Conservation (phyloP, 2,329 filamentous ascomycete species). For the Meredithiella fracta region DNA sequence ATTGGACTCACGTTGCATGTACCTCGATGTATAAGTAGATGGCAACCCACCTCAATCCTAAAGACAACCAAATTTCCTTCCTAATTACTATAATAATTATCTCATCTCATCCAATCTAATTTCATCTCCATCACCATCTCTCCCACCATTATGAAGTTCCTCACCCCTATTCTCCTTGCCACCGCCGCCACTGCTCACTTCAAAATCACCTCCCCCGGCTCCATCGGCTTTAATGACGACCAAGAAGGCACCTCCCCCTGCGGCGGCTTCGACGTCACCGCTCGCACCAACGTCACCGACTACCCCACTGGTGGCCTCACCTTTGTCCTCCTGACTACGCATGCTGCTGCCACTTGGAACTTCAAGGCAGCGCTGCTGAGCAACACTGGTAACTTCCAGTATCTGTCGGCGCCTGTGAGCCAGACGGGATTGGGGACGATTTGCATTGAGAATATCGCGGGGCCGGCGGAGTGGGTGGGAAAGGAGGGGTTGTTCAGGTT, state of each 20-base stretch:
- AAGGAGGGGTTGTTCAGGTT: constrained; percentile 38
- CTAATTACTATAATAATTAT: no score
- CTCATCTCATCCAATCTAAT: no score
- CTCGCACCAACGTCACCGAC: constrained; percentile 10
- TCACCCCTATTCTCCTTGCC: constrained; percentile 10
- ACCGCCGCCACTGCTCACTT: constrained; percentile 13
- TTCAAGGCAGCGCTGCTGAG: constrained; percentile 12
- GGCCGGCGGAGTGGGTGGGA: constrained; percentile 35
- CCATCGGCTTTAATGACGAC: constrained; percentile 14
- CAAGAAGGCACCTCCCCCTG: constrained; percentile 11
- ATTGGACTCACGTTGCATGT: neutral
- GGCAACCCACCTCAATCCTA: neutral
- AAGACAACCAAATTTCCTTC: no score
- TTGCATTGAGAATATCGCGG: constrained; percentile 33
- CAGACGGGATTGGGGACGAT: constrained; percentile 39
- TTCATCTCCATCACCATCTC: neutral
- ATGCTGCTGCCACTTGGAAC: constrained; percentile 9
- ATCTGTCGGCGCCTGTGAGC: constrained; percentile 11
- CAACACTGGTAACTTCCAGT: constrained; percentile 12
- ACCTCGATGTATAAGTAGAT: neutral
- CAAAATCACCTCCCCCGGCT: constrained; percentile 11
- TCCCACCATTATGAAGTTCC: constrained; percentile 11
- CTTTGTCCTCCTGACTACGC: constrained; percentile 12
- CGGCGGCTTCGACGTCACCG: constrained; percentile 13
- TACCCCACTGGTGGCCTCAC: constrained; percentile 12